These are phyloP conservation scores for Xylaria intraflava DNA, from an alignment of 495 filamentous ascomycete genomes.

Conservation along the genomic window DNA sequence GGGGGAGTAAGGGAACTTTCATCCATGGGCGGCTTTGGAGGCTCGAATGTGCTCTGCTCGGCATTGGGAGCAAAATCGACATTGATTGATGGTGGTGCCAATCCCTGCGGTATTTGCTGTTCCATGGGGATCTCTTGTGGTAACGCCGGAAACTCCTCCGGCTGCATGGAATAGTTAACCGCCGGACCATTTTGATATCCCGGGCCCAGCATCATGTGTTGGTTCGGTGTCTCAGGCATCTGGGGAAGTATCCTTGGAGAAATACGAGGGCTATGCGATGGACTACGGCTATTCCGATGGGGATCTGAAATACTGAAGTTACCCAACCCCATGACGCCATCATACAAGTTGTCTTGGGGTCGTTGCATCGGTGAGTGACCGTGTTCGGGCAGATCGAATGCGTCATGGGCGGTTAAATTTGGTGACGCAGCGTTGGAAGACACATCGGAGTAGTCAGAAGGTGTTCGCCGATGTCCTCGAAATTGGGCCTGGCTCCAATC, in stretches of 20 bases:
- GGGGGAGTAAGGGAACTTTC: constrained; percentile 79
- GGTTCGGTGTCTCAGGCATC: constrained; percentile 40
- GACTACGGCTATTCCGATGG: constrained; percentile 58
- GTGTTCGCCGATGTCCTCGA: constrained; percentile 68
- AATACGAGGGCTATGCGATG: constrained; percentile 76
- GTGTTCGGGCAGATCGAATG: constrained; percentile 66
- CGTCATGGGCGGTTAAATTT: constrained; percentile 68
- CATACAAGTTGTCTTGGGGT: constrained; percentile 68
- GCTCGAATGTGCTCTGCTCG: constrained; percentile 62
- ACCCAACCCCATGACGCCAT: constrained; percentile 69
- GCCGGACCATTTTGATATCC: constrained; percentile 25
- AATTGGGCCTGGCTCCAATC: constrained; percentile 76
- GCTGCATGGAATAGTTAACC: constrained; percentile 49
- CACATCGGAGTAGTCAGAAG: constrained; percentile 84
- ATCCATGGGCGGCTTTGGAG: constrained; percentile 56
- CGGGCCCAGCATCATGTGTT: constrained; percentile 19
- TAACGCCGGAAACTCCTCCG: constrained; percentile 53
- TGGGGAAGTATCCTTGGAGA: constrained; percentile 79
- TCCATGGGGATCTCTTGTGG: constrained; percentile 44
- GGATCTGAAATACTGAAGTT: constrained; percentile 78
- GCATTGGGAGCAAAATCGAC: constrained; percentile 82
- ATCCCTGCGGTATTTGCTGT: constrained; percentile 54
- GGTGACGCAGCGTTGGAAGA: constrained; percentile 79
- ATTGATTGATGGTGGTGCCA: constrained; percentile 83
- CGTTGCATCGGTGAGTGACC: constrained; percentile 74